Evolutionary conservation across 345 rosid species (phyloP), one percentile per base, ranked within the genome.

Genomic region (Eucalyptus polybractea): DNA sequence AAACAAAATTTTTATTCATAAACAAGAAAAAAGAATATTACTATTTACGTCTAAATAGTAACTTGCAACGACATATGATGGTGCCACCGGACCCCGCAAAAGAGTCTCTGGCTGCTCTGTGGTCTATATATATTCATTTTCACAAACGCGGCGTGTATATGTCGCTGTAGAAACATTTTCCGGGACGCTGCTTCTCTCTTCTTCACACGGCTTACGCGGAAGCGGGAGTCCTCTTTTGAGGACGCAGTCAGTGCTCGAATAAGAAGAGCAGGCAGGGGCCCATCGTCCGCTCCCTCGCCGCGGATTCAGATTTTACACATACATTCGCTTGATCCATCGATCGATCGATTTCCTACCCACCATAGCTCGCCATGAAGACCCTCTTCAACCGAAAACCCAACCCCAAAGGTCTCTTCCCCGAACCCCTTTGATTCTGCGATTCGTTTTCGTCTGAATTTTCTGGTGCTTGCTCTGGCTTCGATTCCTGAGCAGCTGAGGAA

Each of bases 321-420:
- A 72, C 13, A 42, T 31, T 33, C 10, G 45, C 50, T 80, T 17
- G 58, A 44, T 83, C 49, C 72, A 83, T 44, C 87, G 29, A 10
- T 44, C 62, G 13, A 9, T 24, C 62, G 62, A 56, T 56, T 56
- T 40, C 50, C 47, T 47, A 53, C 27, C 51, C 13, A 50, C 87
- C 29, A 58, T 25, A 5, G 62, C 54, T 33, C 29, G 81, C 40
- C 89, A 87, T 60, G 49, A 95, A 92, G 98, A 96, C 94, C 90
- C 87, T 97, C 91, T 96, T 97, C 95, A 90, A 89, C 88, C 94
- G 91, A 89, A 97, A 96, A 89, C 94, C 99, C 58, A 94, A 93
- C 89, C 95, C 98, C 25, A 95, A 91, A 95, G 99, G 99, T 97
- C 49, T 49, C 47, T 9, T 47, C 22, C 47, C 87, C 54, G 12